Evolutionary conservation across 1,284 basidiomycete genomes (phyloP).

Genomic region (Marasmius sp.): DNA sequence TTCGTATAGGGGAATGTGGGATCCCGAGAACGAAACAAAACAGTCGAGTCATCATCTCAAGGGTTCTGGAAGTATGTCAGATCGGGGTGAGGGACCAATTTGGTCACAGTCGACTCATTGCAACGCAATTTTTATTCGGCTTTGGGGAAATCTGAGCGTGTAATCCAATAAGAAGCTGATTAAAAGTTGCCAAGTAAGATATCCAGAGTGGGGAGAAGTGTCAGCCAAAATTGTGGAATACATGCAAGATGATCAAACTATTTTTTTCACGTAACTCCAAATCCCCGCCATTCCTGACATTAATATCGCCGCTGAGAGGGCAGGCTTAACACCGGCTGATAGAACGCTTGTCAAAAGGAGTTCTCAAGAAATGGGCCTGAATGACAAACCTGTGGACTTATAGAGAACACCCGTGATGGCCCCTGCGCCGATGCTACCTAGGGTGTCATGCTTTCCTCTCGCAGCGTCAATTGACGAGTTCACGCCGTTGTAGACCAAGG

Average conservation of each 20-base stretch:
- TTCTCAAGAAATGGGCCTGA: slow-evolving; percentile 28
- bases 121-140: slow-evolving; percentile 34
- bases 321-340: slow-evolving; percentile 87
- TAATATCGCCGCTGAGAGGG: slow-evolving; percentile 84
- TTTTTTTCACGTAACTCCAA: slow-evolving; percentile 92
- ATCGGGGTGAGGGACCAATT: slow-evolving; percentile 43
- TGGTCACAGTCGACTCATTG: slow-evolving; percentile 42
- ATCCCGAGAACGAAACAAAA: slow-evolving; percentile 40
- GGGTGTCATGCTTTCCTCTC: slow-evolving; percentile 90
- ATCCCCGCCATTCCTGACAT: slow-evolving; percentile 87
- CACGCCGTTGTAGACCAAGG: slow-evolving; percentile 94
- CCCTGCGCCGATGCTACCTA: slow-evolving; percentile 91
- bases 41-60: slow-evolving; percentile 37
- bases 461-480: slow-evolving; percentile 91
- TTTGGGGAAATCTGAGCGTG: slow-evolving; percentile 23
- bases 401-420: slow-evolving; percentile 89
- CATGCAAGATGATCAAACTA: slow-evolving; percentile 52
- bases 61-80: slow-evolving; percentile 52
- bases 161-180: slow-evolving; percentile 39
- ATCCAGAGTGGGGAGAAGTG: slow-evolving; percentile 42
- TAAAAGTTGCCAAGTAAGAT: slow-evolving; percentile 38
- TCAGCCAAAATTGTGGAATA: slow-evolving; percentile 52
- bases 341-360: slow-evolving; percentile 35
- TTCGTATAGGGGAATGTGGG: slow-evolving; percentile 29
- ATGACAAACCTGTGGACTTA: slow-evolving; percentile 86